Conservation (phyloP, 2,329 filamentous ascomycete species). For the Biscogniauxia marginata region DNA sequence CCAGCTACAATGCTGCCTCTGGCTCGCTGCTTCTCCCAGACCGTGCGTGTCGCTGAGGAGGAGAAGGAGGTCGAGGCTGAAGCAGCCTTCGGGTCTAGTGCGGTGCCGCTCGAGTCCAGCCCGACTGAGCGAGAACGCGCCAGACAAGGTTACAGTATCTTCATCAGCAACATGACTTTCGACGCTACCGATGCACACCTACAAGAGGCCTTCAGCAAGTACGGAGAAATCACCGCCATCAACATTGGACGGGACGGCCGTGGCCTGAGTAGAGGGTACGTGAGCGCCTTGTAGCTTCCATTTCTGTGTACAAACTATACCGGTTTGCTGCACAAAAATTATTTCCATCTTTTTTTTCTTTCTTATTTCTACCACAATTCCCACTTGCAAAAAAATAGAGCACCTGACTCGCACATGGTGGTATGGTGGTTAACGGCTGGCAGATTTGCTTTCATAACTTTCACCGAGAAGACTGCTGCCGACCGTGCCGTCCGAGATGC, state of each 20-base stretch:
- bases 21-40: conserved; percentile 32
- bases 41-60: conserved; percentile 22
- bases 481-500: conserved; percentile 24
- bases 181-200: conserved; percentile 63
- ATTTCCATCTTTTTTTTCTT: too few relatives aligned
- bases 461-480: conserved; percentile 11
- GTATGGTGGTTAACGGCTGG: conserved; percentile 12
- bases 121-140: background rate
- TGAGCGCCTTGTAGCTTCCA: too few relatives aligned
- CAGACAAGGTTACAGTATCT: conserved; percentile 43
- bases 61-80: conserved; percentile 10
- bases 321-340: too few relatives aligned
- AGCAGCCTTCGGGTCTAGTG: conserved; percentile 6
- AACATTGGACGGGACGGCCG: conserved; percentile 28
- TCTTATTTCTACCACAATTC: too few relatives aligned
- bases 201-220: conserved; percentile 54
- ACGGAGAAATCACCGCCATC: conserved; percentile 26
- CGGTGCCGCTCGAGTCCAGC: conserved; percentile 2
- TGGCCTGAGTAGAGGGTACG: conserved; percentile 34
- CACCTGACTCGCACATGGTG: too few relatives aligned
- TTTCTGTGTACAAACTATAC: too few relatives aligned
- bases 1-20: conserved; percentile 22
- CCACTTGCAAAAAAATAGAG: too few relatives aligned
- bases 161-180: conserved; percentile 69
- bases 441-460: conserved; percentile 33